These are phyloP conservation scores for Candida neerlandica DNA, from an alignment of 1,139 yeast species.

Conservation along the genomic window DNA sequence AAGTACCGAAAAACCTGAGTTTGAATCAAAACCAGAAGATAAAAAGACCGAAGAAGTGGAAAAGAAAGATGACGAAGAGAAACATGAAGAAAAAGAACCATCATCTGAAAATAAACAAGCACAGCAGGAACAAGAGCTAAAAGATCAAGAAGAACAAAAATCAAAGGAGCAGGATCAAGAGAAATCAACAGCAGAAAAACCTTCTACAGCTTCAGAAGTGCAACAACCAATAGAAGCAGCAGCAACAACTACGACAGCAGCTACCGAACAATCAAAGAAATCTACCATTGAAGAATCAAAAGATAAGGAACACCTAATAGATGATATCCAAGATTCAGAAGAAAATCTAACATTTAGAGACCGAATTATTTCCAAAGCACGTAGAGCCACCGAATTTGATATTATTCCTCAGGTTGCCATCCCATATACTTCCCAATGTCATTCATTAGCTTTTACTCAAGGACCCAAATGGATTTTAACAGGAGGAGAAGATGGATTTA, in stretches of 20 bases:
- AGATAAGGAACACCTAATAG: slow-evolving; percentile 4
- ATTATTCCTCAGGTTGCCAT: slow-evolving; percentile 72
- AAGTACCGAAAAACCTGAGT: slow-evolving; percentile 3
- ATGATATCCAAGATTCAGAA: slow-evolving; percentile 6
- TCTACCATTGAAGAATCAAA: slow-evolving; percentile 4
- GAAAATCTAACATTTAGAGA: slow-evolving; percentile 30
- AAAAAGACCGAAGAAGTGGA: slow-evolving; percentile 5
- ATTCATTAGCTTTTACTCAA: slow-evolving; percentile 74
- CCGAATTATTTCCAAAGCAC: slow-evolving; percentile 44
- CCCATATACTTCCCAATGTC: slow-evolving; percentile 70
- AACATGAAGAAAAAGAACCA: slow-evolving; percentile 2
- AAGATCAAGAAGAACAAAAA: slow-evolving; percentile 20
- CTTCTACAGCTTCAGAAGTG: slow-evolving; percentile 1
- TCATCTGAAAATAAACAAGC: slow-evolving; percentile 6
- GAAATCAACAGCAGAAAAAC: slow-evolving; percentile 7
- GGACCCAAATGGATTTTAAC: slow-evolving; percentile 89
- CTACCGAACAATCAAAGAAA: slow-evolving; percentile 8
- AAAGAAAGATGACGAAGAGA: slow-evolving; percentile 7
- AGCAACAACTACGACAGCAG: background rate
- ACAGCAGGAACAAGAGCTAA: background rate
- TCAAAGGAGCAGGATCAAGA: slow-evolving; percentile 13
- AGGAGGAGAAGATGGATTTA: slow-evolving; percentile 96
- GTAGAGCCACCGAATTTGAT: slow-evolving; percentile 52
- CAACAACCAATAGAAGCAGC: slow-evolving; percentile 13
- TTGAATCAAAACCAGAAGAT: background rate